Percentiles rank a stretch among this genome's conserved stretches.
Evolutionary conservation across 1,139 yeast genomes (phyloP).

Genomic region (Yamadazyma dendronema): DNA sequence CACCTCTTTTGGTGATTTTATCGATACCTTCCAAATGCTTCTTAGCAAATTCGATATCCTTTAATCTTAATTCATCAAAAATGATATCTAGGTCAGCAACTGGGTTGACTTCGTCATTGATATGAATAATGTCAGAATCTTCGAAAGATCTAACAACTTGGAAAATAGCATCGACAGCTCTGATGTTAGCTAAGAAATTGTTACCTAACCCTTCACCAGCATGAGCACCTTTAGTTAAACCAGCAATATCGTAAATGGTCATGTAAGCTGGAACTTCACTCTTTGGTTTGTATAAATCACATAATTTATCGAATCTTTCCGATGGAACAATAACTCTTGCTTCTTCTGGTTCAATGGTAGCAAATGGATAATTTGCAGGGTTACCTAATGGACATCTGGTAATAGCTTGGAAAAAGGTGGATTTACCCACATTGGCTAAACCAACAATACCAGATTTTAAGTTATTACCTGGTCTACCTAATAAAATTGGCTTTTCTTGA

Average conservation of each 20-base stretch:
- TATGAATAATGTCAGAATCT: slow-evolving; percentile 96
- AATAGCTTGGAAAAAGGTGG: slow-evolving; percentile 84
- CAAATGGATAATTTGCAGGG: slow-evolving; percentile 98
- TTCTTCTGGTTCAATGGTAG: slow-evolving; percentile 98
- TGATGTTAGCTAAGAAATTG: slow-evolving; percentile 93
- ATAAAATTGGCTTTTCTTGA: slow-evolving; percentile 82
- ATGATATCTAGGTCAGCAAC: slow-evolving; percentile 92
- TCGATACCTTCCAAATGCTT: slow-evolving; percentile 87
- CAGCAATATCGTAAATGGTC: slow-evolving; percentile 96
- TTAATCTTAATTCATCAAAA: slow-evolving; percentile 86
- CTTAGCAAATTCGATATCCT: slow-evolving; percentile 92
- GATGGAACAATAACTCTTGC: slow-evolving; percentile 97
- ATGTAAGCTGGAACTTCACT: slow-evolving; percentile 89
- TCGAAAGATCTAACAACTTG: slow-evolving; percentile 98
- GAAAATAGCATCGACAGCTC: slow-evolving; percentile 97
- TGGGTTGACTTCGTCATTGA: slow-evolving; percentile 97
- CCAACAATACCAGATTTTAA: slow-evolving; percentile 97
- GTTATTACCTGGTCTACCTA: slow-evolving; percentile 98
- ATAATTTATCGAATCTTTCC: slow-evolving; percentile 75
- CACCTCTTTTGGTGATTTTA: slow-evolving; percentile 89
- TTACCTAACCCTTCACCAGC: slow-evolving; percentile 98
- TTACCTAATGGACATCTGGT: slow-evolving; percentile 92
- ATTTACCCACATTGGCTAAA: slow-evolving; percentile 94
- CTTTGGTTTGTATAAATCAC: slow-evolving; percentile 74
- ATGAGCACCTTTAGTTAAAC: slow-evolving; percentile 95